Conservation (phyloP, 2,329 filamentous ascomycete species). For the Graphilbum sp. region DNA sequence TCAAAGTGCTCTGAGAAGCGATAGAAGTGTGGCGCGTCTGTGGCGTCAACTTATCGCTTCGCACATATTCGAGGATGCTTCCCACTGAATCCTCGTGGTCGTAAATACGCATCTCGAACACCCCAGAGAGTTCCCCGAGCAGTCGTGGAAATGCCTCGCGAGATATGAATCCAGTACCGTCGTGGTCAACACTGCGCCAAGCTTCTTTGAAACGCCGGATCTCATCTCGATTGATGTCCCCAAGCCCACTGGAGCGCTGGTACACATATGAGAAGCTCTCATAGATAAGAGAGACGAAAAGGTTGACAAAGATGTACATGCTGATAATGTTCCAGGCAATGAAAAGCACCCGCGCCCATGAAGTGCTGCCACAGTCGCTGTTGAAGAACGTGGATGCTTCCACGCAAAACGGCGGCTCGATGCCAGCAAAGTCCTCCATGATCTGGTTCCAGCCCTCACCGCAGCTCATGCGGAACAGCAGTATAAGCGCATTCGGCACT, state of each 20-base stretch:
- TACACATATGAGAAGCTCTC: slow-evolving; percentile 99
- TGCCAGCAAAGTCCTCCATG: slow-evolving; percentile 86
- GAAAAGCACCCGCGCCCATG: slow-evolving; percentile 80
- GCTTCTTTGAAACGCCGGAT: slow-evolving; percentile 95
- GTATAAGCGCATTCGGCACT: slow-evolving; percentile 81
- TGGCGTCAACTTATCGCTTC: slow-evolving; percentile 30
- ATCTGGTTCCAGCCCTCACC: slow-evolving; percentile 94
- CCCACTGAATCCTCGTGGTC: slow-evolving; percentile 75
- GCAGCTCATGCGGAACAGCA: slow-evolving; percentile 83
- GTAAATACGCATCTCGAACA: slow-evolving; percentile 96
- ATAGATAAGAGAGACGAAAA: slow-evolving; percentile 97
- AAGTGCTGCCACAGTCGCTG: slow-evolving; percentile 81
- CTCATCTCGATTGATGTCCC: slow-evolving; percentile 79
- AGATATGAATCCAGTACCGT: slow-evolving; percentile 78
- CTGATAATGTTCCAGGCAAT: slow-evolving; percentile 97
- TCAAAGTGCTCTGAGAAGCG: slow-evolving; percentile 31
- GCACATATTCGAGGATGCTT: slow-evolving; percentile 75
- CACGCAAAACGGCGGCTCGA: slow-evolving; percentile 69
- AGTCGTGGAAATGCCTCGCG: slow-evolving; percentile 81
- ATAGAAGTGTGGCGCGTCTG: slow-evolving; percentile 34
- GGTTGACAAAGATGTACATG: slow-evolving; percentile 99
- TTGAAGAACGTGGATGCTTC: slow-evolving; percentile 55
- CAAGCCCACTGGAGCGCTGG: slow-evolving; percentile 85
- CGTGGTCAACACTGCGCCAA: slow-evolving; percentile 88
- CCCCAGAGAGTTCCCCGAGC: slow-evolving; percentile 78